Evolutionary conservation across 805 yeast genomes (phyloP), one percentile per base, ranked within the genome.

Genomic region (Lachancea fermentati): DNA sequence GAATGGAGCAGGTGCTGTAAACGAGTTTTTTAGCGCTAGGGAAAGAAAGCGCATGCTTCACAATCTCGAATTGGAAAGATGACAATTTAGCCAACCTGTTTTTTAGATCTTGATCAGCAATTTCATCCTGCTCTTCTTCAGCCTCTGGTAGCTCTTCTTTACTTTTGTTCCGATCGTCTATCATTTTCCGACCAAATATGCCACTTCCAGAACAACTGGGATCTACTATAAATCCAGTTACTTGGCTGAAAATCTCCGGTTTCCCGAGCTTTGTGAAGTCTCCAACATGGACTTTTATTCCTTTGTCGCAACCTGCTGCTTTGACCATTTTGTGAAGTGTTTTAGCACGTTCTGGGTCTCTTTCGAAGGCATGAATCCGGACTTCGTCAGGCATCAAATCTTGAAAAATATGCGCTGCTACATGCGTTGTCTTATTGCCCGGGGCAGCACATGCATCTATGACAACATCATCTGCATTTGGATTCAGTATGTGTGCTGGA

Each of bases 171-270:
- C 51, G 37, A 4, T 57, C 44, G 44, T 71, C 85, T 35, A 79
- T 81, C 43, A 73, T 65, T 2, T 81, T 85, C 28, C 95, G 68
- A n/a, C 97, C 96, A 66, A 91, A 91, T 31, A 93, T 93, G 3
- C 99, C 99, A 34, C 95, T 83, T 0, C 99, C 99, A 17, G 96
- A 87, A 61, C 99, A 93, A 3, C 96, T 86, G 0, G 99, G 99
- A 61, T 93, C 99, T 2, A 93, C 94, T 2, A 93, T 70, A 31
- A 93, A 65, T 0, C 95, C 96, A 0, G 86, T 79, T 4, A 87
- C 83, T 13, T 75, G 72, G 1, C 72, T 66, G 45, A 69, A 85
- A 34, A 81, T 82, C 1, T 51, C 51, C 0, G 93, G 69, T 3
- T 54, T 52, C 1, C 69, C 62, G 14, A 59, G 29, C 18, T 61